Conservation (phyloP, 257 asterid species). For the Solanum stenotomum region DNA sequence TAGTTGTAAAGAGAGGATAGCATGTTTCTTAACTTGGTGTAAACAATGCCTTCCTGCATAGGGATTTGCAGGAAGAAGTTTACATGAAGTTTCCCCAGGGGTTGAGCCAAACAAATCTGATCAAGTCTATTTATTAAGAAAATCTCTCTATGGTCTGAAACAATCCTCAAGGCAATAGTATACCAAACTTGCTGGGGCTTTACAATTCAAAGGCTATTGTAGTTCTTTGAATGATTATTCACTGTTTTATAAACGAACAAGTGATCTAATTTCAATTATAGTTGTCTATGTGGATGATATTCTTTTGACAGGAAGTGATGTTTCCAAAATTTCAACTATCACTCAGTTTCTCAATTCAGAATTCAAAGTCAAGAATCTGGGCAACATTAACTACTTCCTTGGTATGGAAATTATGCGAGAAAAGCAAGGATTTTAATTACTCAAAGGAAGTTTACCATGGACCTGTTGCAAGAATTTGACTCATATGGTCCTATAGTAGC, state of each 20-base stretch:
- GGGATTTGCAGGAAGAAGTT: background rate
- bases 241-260: no score
- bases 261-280: no score
- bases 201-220: background rate
- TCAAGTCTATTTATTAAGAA: background rate
- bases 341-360: background rate
- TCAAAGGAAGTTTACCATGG: no score
- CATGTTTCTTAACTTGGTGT: background rate
- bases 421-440: no score
- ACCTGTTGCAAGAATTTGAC: background rate
- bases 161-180: background rate
- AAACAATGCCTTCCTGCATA: background rate
- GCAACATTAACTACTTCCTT: no score
- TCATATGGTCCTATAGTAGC: accelerated
- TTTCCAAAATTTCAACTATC: no score
- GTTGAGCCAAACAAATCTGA: no score
- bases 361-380: no score
- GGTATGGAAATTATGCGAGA: no score
- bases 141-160: background rate
- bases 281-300: background rate
- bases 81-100: background rate
- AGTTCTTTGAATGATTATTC: no score
- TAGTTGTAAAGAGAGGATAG: background rate
- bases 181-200: background rate
- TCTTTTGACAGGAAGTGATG: background rate